Conservation (phyloP, 352 stramenopile genomes). For the Globisporangium paddicum region DNA sequence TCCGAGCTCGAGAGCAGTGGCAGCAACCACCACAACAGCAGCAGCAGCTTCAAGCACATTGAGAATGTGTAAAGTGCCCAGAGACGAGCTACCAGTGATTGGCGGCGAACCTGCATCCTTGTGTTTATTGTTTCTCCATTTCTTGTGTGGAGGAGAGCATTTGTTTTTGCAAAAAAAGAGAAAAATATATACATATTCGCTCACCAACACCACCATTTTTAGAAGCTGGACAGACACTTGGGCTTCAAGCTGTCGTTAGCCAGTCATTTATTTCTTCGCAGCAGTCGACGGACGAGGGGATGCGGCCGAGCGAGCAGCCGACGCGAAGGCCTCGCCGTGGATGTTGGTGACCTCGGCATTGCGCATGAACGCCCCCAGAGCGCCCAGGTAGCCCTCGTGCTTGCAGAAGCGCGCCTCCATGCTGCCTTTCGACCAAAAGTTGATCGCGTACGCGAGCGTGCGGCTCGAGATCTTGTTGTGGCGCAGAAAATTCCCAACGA, state of each 20-base stretch:
- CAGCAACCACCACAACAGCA: slow-evolving; percentile 2
- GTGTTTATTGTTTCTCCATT: background rate
- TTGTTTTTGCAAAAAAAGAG: slow-evolving; percentile 6
- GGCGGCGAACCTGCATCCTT: background rate
- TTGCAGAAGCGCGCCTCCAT: slow-evolving; percentile 93
- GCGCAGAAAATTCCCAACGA: slow-evolving; percentile 97
- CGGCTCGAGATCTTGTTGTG: slow-evolving; percentile 95
- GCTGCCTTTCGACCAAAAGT: slow-evolving; percentile 97
- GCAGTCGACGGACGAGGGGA: slow-evolving; percentile 8
- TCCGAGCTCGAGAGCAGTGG: slow-evolving; percentile 27
- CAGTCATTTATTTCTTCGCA: background rate
- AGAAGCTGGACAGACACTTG: background rate
- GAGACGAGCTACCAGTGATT: background rate
- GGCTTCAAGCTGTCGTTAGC: background rate
- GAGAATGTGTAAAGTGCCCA: slow-evolving; percentile 45
- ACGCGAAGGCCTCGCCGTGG: slow-evolving; percentile 59
- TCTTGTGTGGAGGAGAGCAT: background rate
- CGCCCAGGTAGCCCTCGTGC: slow-evolving; percentile 98
- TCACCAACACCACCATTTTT: background rate
- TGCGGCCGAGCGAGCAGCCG: slow-evolving; percentile 23
- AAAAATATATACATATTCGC: background rate
- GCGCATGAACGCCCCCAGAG: slow-evolving; percentile 95
- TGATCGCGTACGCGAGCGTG: slow-evolving; percentile 94
- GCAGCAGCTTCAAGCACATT: slow-evolving; percentile 61
- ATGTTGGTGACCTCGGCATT: slow-evolving; percentile 71